Evolutionary conservation across 2,329 filamentous ascomycete genomes (phyloP).

Genomic region (Cladophialophora yegresii): DNA sequence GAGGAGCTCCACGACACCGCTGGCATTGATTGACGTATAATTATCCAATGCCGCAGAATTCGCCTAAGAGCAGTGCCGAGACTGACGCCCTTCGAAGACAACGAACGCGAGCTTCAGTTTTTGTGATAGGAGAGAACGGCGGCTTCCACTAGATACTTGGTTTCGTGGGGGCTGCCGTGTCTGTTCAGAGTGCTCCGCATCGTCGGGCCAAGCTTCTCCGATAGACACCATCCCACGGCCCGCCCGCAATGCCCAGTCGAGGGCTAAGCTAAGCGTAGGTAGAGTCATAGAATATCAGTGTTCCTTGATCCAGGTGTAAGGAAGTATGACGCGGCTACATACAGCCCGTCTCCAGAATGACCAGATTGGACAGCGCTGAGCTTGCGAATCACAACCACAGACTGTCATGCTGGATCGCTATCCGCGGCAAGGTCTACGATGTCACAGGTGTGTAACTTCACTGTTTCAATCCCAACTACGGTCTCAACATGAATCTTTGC

Average conservation of each 20-base stretch:
- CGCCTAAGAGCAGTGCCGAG: slow-evolving; percentile 11
- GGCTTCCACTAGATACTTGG: background rate
- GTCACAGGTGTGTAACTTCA: slow-evolving; percentile 72
- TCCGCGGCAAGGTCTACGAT: slow-evolving; percentile 79
- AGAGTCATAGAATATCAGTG: background rate
- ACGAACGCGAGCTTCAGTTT: background rate
- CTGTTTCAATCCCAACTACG: slow-evolving; percentile 78
- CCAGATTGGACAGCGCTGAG: slow-evolving; percentile 46
- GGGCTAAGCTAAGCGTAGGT: background rate
- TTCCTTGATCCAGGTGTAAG: background rate
- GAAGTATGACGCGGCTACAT: background rate
- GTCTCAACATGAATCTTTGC: slow-evolving; percentile 43
- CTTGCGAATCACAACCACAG: slow-evolving; percentile 82
- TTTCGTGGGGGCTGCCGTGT: slow-evolving; percentile 2
- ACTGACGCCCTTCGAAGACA: slow-evolving; percentile 22
- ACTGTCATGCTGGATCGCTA: slow-evolving; percentile 79
- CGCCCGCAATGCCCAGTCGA: background rate
- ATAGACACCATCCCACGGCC: background rate
- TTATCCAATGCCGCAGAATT: background rate
- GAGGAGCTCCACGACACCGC: background rate
- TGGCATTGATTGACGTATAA: background rate
- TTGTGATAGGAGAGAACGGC: background rate
- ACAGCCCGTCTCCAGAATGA: slow-evolving; percentile 3
- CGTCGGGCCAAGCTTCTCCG: background rate
- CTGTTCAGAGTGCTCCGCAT: background rate